Base-by-base conservation (phyloP, 139 green algal species). In the Spirogloea muscicola region DNA sequence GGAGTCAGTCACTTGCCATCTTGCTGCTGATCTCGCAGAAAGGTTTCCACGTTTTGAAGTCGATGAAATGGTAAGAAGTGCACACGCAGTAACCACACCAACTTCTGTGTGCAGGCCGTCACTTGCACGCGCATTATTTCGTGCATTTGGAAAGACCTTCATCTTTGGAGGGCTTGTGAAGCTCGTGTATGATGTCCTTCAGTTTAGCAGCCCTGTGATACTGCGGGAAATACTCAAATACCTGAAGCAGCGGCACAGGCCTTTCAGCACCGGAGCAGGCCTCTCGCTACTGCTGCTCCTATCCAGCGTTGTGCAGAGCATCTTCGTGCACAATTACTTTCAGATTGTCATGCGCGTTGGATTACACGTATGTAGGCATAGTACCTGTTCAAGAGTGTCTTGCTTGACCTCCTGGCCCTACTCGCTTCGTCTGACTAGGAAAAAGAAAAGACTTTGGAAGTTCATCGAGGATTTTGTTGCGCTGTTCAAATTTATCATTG, bases 281-380 rank as follows among this genome's bases (percentile, higher is more conserved):
- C 40, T 67, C 13, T 18, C 74, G 29, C 36, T n/a, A 18, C 18
- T 80, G 55, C 40, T 82, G 36, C 67, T 78, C 21, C 27, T 66
- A 25, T 69, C 46, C 74, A 82, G 79, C 48, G 29, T 74, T n/a
- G 3, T 76, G 1, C 74, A 82, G 48, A 61, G 38, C 16, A 29
- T 81, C 41, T 48, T 27, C 73, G 34, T 81, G 37, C 73, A 81
- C n/a, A 73, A 31, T n/a, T 81, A 79, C 65, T 81, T 81, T 68
- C 73, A 81, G 18, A 40, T 40, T 27, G 62, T 79, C 41, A 63
- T 63, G 21, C 70, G 70, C 70, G 31, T 74, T 37, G 58, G 37
- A 29, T 51, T 75, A 10, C 62, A 71, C 34, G 62, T 71, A 13
- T 13, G 49, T 59, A n/a, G n/a, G n/a, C n/a, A n/a, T n/a, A n/a